Base-by-base conservation (phyloP, 805 yeast genomes). In the Ogataea corticis region DNA sequence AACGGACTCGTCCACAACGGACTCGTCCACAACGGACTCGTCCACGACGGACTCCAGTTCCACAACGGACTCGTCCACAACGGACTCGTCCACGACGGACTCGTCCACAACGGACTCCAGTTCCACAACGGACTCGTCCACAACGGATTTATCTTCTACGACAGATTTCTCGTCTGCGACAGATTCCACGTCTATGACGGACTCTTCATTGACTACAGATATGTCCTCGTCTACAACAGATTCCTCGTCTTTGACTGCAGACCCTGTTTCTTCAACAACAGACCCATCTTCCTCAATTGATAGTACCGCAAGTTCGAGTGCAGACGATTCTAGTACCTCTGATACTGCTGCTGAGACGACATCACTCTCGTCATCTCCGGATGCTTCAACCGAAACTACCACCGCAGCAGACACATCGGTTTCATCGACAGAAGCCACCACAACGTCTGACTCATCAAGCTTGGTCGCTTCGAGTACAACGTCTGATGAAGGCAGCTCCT, bases 191-290 rank as follows among this genome's bases (percentile, higher is more conserved):
- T 18, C 37, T 25, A 30, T 30, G 19, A 16, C 46, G 14, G 21
- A 7, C 21, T 4, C 37, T 32, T n/a, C 33, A n/a, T 36, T 46
- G 17, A 25, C 18, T n/a, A 7, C 38, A n/a, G 38, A 17, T 13
- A 34, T 27, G 16, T 34, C 38, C 9, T 21, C 25, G 9, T 21
- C 25, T 5, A 21, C 25, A 7, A 34, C 18, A 7, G 10, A 42
- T 14, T 41, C 45, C 12, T 23, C 32, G n/a, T 21, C 39, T 13
- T 6, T 35, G 11, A 19, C 35, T n/a, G 28, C 37, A n/a, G 18
- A 23, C 13, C 7, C 42, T 14, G n/a, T 38, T 4, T 13, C 50
- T 31, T 18, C 46, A 17, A 35, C 41, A 27, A 14, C 42, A 9
- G 25, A 21, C 15, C 21, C 25, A 28, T 12, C 31, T 28, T 28